Base-by-base conservation (phyloP, 164 flowering plant genomes). In the Stephania cephalantha region DNA sequence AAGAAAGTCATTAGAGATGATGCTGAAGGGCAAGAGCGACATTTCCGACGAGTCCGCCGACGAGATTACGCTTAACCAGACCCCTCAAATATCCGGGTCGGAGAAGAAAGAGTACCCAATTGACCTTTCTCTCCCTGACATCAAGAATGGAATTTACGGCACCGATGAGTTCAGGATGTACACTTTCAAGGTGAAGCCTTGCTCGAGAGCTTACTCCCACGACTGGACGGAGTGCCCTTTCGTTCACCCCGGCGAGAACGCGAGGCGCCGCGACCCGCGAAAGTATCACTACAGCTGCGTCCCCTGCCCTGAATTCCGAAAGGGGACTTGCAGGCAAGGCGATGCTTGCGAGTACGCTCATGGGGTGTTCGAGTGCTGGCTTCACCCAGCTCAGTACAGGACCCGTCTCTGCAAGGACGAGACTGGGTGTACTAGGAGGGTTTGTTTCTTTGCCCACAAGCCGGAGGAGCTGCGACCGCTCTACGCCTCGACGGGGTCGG, bases 181-280 rank as follows among this genome's bases (percentile, higher is more conserved):
- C 68, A 82, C 84, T 50, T 95, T 95, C 86, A 95, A 95, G 90
- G 90, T 95, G 78, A 90, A 88, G 86, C 97, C 97, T 31, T 95
- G 98, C 78, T 91, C 98, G 0, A 85, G 98, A 74, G 98, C 97
- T 0, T 91, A 92, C 72, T 85, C 98, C 2, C 98, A 95, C 74
- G 98, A 94, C 73, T 94, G 98, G 98, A 94, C 98, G 0, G 98
- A 94, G 84, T 94, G 98, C 85, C 97, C 97, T 0, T 95, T 95
- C 75, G 98, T 86, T 30, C 98, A 95, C 74, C 98, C 98, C 0
- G 97, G 97, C 10, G 98, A 95, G 90, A 95, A 95, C 46, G 98
- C 98, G 0, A 76, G 95, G 81, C 80, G 98, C 10, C 85, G 98
- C 74, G 98, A 95, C 78, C 98, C 97, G 3, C 75, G 86, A 55